These are phyloP conservation scores for Rhizomucor pusillus DNA, from an alignment of 371 early-diverging fungal species.

Conservation along the genomic window DNA sequence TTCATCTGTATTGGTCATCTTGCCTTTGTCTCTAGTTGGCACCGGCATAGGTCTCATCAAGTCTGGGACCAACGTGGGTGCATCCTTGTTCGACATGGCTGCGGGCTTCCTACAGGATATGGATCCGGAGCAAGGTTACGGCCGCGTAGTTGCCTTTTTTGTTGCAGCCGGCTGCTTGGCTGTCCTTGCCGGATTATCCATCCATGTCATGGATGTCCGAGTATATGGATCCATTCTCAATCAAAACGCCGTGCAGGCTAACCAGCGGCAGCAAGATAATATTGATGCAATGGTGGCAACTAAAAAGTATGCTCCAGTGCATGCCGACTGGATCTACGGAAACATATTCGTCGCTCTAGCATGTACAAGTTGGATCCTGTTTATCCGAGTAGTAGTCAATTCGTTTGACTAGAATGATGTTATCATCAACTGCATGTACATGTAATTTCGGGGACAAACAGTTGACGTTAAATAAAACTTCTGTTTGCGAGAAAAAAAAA, in stretches of 20 bases:
- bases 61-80: conserved; percentile 64
- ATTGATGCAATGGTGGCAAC: no score
- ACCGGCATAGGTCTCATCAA: conserved; percentile 74
- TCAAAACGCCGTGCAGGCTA: no score
- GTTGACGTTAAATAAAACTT: no score
- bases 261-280: no score
- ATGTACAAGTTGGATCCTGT: conserved; percentile 10
- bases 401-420: no score
- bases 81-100: conserved; percentile 64
- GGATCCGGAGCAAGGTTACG: conserved; percentile 44
- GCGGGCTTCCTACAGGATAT: conserved; percentile 65
- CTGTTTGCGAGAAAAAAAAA: no score
- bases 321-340: conserved; percentile 15
- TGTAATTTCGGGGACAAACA: no score
- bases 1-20: conserved; percentile 61
- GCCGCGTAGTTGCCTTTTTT: conserved; percentile 56
- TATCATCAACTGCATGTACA: no score
- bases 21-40: conserved; percentile 58
- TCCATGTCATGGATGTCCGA: no score
- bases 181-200: conserved; percentile 40
- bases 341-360: conserved; percentile 6
- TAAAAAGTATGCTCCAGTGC: no score
- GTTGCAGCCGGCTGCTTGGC: conserved; percentile 40
- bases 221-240: no score
- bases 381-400: conserved; percentile 13